Conservation (phyloP, 2,329 filamentous ascomycete genomes). For the Fusarium staphyleae region DNA sequence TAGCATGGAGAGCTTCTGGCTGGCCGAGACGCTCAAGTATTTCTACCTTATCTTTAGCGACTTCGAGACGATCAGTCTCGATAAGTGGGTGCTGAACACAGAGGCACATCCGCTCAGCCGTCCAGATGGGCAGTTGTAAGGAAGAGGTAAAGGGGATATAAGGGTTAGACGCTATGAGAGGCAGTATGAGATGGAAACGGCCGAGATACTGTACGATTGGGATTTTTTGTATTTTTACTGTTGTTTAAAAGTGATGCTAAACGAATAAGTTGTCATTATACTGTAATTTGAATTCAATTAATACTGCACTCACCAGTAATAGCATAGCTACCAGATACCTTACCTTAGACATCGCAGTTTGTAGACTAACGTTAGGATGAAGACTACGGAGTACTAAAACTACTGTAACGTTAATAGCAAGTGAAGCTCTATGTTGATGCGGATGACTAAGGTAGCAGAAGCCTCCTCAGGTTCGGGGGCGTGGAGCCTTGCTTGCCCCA, state of each 20-base stretch:
- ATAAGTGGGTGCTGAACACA: conserved; percentile 68
- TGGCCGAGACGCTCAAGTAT: conserved; percentile 73
- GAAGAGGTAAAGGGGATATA: neutral
- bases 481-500: conserved; percentile 36
- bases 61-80: conserved; percentile 64
- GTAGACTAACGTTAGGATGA: too few relatives aligned
- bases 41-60: conserved; percentile 70
- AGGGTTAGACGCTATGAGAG: neutral
- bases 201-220: conserved; percentile 6
- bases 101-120: conserved; percentile 60
- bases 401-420: too few relatives aligned
- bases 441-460: conserved; percentile 32
- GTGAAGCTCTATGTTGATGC: too few relatives aligned
- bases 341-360: too few relatives aligned
- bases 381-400: too few relatives aligned
- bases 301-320: neutral
- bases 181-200: conserved; percentile 1
- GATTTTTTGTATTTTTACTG: conserved; percentile 13
- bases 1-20: conserved; percentile 79
- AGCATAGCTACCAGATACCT: neutral
- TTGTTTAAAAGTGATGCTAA: conserved; percentile 8
- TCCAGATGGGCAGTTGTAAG: conserved; percentile 26
- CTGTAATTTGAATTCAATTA: neutral
- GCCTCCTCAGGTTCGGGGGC: conserved; percentile 9
- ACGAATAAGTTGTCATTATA: neutral